Percentiles rank a stretch among this genome's conserved stretches.
Evolutionary conservation across 192 early-diverging fungal genomes (phyloP).

Genomic region (Coemansia pectinata): DNA sequence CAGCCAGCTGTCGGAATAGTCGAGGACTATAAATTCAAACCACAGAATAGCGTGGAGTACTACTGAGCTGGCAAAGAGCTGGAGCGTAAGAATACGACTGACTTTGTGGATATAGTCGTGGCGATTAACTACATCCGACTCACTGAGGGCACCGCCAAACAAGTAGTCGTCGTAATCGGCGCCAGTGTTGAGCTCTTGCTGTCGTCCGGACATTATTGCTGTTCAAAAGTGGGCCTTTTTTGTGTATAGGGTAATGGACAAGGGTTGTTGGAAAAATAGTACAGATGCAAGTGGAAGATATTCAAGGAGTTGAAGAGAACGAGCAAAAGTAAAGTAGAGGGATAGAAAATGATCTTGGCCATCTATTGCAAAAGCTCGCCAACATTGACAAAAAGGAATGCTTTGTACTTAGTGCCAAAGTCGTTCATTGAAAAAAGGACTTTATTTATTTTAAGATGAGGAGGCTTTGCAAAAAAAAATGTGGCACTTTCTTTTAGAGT

Average conservation of each 20-base stretch:
- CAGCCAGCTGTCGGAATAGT: constrained; percentile 2
- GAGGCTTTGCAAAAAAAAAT: not conserved
- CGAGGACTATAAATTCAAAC: constrained; percentile 1
- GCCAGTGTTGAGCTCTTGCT: not conserved
- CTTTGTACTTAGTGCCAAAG: not conserved
- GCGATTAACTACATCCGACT: not conserved
- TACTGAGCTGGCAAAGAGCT: not conserved
- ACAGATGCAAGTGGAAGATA: not conserved
- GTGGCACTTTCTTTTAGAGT: not conserved
- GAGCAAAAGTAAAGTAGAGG: not conserved
- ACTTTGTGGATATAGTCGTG: constrained; percentile 2
- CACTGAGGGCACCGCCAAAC: not conserved
- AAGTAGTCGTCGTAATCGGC: not conserved
- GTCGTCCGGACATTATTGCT: not conserved
- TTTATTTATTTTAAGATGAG: not conserved
- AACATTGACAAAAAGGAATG: not conserved
- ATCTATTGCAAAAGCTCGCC: not conserved
- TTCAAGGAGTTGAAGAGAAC: not conserved
- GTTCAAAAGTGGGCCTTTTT: not conserved
- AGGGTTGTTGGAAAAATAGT: not conserved
- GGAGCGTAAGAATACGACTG: not conserved
- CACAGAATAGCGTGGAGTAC: not conserved
- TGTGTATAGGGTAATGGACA: not conserved
- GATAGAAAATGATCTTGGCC: not conserved
- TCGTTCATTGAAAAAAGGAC: not conserved